Evolutionary conservation across 2,329 filamentous ascomycete species (phyloP), one percentile per base, ranked within the genome.

Genomic region (Penicillium sp.): DNA sequence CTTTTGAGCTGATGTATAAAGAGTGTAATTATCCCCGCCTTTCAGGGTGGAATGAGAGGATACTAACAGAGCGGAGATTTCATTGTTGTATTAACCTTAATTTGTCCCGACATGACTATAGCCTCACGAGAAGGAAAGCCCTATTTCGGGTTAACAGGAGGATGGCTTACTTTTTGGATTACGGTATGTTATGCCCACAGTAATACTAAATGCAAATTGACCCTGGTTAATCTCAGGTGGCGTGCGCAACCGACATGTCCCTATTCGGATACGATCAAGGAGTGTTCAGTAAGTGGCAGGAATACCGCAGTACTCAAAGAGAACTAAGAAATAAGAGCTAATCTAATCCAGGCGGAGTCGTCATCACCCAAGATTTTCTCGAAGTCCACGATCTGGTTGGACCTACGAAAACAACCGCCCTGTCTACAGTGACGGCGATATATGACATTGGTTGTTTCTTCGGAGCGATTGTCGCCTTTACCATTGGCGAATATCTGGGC

Each of bases 371-470:
- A 11, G 75, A 83, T 59, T 83, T 82, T 48, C 74, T 83, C 3
- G 68, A 79, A 35, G 69, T 76, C 1, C 76, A 80, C 38, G 63
- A 78, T 48, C 73, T 82, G 2, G 69, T 65, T 29, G 75, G 76
- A 3, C 70, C 70, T 30, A 66, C 60, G 32, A 64, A 63, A 29
- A 67, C 64, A 1, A 62, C 61, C 23, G 67, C 61, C 53, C 75
- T 69, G 58, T 76, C 58, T 64, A 82, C 80, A 0, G 79, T 83
- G 10, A 82, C 80, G 0, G 81, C 81, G 2, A 79, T 84, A 50
- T 84, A 84, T 65, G 80, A 84, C 58, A 74, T 85, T 30, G 82
- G 82, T 8, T 85, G 82, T 63, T 84, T 85, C 66, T 69, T 84
- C 40, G 84, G 83, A 14, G 82, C 76, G 2, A 61, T 79, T 38